Evolutionary conservation across 768 basidiomycete genomes (phyloP).

Genomic region (Pleurotus giganteus): DNA sequence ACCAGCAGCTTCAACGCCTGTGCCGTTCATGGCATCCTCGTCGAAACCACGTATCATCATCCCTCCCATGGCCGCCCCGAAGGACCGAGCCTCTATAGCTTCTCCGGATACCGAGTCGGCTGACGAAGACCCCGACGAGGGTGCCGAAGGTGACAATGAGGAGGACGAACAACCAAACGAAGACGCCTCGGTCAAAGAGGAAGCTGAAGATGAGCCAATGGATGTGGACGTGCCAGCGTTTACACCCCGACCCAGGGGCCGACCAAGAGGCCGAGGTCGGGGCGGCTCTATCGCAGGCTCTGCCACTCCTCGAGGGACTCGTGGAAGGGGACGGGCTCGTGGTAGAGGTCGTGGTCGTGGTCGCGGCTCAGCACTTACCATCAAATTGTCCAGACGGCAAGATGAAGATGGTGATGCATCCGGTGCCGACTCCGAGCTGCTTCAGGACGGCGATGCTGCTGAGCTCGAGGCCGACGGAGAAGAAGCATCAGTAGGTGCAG

Average conservation of each 20-base stretch:
- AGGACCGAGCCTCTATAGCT: conserved; percentile 13
- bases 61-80: conserved; percentile 22
- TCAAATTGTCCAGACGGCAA: conserved; percentile 26
- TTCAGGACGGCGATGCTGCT: conserved; percentile 31
- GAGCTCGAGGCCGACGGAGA: conserved; percentile 18
- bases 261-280: conserved; percentile 37
- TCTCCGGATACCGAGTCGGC: conserved; percentile 15
- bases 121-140: conserved; percentile 29
- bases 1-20: conserved; percentile 19
- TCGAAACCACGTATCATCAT: conserved; percentile 18
- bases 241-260: conserved; percentile 34
- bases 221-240: conserved; percentile 20
- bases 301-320: conserved; percentile 29
- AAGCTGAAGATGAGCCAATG: conserved; percentile 19
- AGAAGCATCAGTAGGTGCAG: conserved; percentile 44
- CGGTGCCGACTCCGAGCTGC: conserved; percentile 35
- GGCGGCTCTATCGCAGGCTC: conserved; percentile 25
- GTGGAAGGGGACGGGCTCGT: conserved; percentile 34
- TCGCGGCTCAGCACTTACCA: conserved; percentile 25
- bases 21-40: conserved; percentile 17
- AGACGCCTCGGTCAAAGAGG: conserved; percentile 32
- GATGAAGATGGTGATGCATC: conserved; percentile 25
- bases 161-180: conserved; percentile 21
- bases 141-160: conserved; percentile 30
- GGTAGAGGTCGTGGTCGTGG: conserved; percentile 33